phyloP scores from a whole-genome alignment of 1,284 basidiomycete genomes.

The Cutaneotrichosporon sp. region DNA sequence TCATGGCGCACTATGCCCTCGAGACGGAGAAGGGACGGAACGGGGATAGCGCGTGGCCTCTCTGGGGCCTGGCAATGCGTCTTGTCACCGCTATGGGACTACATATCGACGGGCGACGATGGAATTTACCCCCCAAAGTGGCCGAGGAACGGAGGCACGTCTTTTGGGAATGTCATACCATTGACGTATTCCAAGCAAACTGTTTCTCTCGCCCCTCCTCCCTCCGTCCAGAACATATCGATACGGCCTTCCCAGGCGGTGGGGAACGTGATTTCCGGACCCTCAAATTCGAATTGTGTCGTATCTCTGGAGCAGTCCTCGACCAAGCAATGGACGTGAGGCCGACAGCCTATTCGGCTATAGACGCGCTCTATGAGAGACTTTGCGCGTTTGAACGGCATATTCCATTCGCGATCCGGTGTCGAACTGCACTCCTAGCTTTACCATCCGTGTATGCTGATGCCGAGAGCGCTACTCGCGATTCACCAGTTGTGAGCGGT shows the following conservation, averaged over 20 bases:
- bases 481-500: slow-evolving; percentile 28
- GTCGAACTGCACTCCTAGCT: slow-evolving; percentile 31
- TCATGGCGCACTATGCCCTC: slow-evolving; percentile 34
- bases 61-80: slow-evolving; percentile 43
- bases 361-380: slow-evolving; percentile 30
- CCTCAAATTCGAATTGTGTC: slow-evolving; percentile 35
- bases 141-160: slow-evolving; percentile 40
- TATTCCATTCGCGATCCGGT: slow-evolving; percentile 34
- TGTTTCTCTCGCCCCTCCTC: slow-evolving; percentile 40
- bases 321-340: slow-evolving; percentile 30
- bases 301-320: slow-evolving; percentile 32
- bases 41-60: slow-evolving; percentile 44
- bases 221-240: slow-evolving; percentile 32
- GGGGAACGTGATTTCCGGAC: slow-evolving; percentile 23
- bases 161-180: slow-evolving; percentile 36
- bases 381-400: slow-evolving; percentile 35
- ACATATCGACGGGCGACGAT: slow-evolving; percentile 46
- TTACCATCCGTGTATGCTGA: slow-evolving; percentile 33
- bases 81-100: slow-evolving; percentile 39
- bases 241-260: slow-evolving; percentile 33
- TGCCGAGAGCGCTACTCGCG: slow-evolving; percentile 25
- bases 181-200: slow-evolving; percentile 35
- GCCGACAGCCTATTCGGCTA: slow-evolving; percentile 27
- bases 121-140: slow-evolving; percentile 40
- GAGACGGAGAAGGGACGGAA: slow-evolving; percentile 40